Conservation (phyloP, 2,329 filamentous ascomycete species). For the Emericellopsis atlantica region DNA sequence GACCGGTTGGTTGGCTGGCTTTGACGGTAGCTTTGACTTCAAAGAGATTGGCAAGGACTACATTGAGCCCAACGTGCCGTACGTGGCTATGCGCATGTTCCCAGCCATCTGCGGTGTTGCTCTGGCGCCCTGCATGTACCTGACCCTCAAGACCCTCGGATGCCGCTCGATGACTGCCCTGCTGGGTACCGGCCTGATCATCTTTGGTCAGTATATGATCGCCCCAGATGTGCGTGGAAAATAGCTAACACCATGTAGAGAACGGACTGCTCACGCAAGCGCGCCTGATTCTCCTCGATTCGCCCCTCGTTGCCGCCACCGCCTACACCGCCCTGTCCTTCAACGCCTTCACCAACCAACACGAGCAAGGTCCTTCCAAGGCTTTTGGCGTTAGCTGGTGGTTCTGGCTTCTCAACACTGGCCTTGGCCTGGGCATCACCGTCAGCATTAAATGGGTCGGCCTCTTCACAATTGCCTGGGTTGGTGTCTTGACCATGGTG, state of each 20-base stretch:
- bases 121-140: conserved; percentile 83
- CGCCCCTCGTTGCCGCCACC: conserved; percentile 85
- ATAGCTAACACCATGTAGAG: conserved; percentile 41
- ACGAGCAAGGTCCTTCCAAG: conserved; percentile 79
- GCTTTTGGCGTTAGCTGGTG: conserved; percentile 90
- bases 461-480: conserved; percentile 97
- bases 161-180: conserved; percentile 78
- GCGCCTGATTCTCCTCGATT: conserved; percentile 89
- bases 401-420: conserved; percentile 90
- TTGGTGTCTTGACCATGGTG: conserved; percentile 76
- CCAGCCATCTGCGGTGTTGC: conserved; percentile 82
- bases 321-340: conserved; percentile 85
- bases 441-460: conserved; percentile 98
- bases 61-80: conserved; percentile 83
- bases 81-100: conserved; percentile 93
- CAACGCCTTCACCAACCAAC: conserved; percentile 89
- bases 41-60: conserved; percentile 99
- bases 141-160: conserved; percentile 82
- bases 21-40: conserved; percentile 93
- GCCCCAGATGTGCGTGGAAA: background rate
- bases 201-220: conserved; percentile 59
- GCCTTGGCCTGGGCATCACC: conserved; percentile 78
- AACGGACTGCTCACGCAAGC: conserved; percentile 94
- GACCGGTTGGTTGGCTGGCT: conserved; percentile 87
- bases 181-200: conserved; percentile 74